Percentiles rank a stretch among this genome's conserved stretches.
Evolutionary conservation across 1,284 basidiomycete genomes (phyloP).

Genomic region (Hymenochaete sp.): DNA sequence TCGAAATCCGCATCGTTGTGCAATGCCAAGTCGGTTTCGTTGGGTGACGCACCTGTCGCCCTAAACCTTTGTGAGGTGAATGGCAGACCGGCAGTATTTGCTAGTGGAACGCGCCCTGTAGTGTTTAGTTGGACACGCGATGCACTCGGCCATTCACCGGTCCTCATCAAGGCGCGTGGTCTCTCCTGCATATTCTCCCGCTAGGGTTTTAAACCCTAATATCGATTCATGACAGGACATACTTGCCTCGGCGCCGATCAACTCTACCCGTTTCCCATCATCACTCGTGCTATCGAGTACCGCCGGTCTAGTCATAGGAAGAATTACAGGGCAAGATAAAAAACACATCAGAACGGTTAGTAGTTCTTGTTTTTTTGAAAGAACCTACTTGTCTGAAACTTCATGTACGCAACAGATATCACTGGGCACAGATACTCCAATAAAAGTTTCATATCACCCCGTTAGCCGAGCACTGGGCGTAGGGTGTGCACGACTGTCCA

Average conservation of each 20-base stretch:
- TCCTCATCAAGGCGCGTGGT: slow-evolving; percentile 59
- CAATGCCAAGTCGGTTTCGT: slow-evolving; percentile 52
- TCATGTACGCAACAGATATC: slow-evolving; percentile 42
- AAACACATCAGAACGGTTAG: slow-evolving; percentile 73
- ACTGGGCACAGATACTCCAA: slow-evolving; percentile 60
- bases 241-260: slow-evolving; percentile 43
- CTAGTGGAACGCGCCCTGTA: slow-evolving; percentile 53
- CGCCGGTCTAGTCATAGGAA: slow-evolving; percentile 53
- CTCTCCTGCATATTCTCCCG: neutral
- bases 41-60: slow-evolving; percentile 64
- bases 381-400: slow-evolving; percentile 3
- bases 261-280: slow-evolving; percentile 38
- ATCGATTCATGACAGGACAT: slow-evolving; percentile 42
- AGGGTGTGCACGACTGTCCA: slow-evolving; percentile 38
- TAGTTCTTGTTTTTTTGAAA: slow-evolving; percentile 3
- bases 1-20: too few species aligned
- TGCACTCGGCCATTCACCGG: slow-evolving; percentile 57
- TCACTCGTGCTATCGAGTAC: slow-evolving; percentile 52
- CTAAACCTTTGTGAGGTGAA: slow-evolving; percentile 46
- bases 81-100: slow-evolving; percentile 49
- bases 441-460: slow-evolving; percentile 51
- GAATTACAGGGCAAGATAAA: slow-evolving; percentile 64
- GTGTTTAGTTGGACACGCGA: slow-evolving; percentile 62
- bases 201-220: too few species aligned
- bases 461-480: slow-evolving; percentile 54